A percentile compares a stretch with the other conserved stretches of the same genome.
phyloP scores from a whole-genome alignment of 192 early-diverging fungal species.

The Coemansia sp. region DNA sequence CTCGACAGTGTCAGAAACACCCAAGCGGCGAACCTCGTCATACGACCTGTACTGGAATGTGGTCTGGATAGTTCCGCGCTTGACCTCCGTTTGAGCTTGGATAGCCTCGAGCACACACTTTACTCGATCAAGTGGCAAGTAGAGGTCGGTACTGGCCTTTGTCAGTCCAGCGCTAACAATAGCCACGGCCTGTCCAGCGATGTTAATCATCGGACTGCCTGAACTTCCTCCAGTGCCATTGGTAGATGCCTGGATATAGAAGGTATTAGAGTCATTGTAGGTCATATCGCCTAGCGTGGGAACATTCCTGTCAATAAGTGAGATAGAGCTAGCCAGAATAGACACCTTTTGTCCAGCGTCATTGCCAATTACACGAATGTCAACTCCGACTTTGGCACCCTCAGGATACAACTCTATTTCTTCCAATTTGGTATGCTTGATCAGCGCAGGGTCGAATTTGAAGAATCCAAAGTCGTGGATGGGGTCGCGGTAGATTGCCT shows the following conservation, averaged over 20 bases:
- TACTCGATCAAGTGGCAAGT: slow-evolving; percentile 76
- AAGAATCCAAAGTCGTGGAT: slow-evolving; percentile 87
- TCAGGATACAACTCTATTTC: slow-evolving; percentile 72
- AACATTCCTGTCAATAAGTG: slow-evolving; percentile 73
- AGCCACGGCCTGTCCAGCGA: slow-evolving; percentile 75
- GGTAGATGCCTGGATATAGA: slow-evolving; percentile 78
- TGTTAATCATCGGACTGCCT: slow-evolving; percentile 78
- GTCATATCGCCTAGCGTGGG: slow-evolving; percentile 70
- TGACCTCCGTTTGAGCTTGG: slow-evolving; percentile 59
- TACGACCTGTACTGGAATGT: slow-evolving; percentile 72
- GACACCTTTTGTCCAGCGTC: slow-evolving; percentile 82
- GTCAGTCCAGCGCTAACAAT: slow-evolving; percentile 73
- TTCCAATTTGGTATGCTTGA: slow-evolving; percentile 71
- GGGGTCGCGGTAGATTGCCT: slow-evolving; percentile 77
- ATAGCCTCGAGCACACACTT: slow-evolving; percentile 66
- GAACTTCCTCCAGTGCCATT: slow-evolving; percentile 76
- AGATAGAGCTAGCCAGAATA: slow-evolving; percentile 73
- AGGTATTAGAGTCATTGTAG: slow-evolving; percentile 83
- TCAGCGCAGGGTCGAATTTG: slow-evolving; percentile 67
- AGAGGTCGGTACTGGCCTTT: slow-evolving; percentile 72
- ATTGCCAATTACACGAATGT: slow-evolving; percentile 79
- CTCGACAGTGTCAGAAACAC: slow-evolving; percentile 69
- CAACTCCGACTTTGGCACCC: slow-evolving; percentile 71
- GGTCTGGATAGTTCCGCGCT: slow-evolving; percentile 78
- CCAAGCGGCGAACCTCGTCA: slow-evolving; percentile 72